These are phyloP conservation scores for Cladophialophora psammophila DNA, from an alignment of 2,329 filamentous ascomycete species.

Conservation along the genomic window DNA sequence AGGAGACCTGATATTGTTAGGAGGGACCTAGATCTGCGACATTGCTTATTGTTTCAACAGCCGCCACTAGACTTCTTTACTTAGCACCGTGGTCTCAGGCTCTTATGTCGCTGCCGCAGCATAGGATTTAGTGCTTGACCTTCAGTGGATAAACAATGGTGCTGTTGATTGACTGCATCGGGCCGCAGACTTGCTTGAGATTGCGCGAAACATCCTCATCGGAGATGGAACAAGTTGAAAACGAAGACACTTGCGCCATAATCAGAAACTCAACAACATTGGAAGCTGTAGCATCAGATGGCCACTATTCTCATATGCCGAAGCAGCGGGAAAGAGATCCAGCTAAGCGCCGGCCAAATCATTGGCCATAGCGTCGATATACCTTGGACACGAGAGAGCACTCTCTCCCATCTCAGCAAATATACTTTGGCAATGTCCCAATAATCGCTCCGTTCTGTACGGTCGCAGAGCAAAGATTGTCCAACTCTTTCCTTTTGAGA, in stretches of 20 bases:
- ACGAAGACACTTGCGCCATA: neutral
- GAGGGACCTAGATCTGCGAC: neutral
- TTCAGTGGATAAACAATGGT: neutral
- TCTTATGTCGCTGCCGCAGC: neutral
- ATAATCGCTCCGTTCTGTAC: neutral
- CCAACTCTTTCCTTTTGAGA: neutral
- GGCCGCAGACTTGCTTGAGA: neutral
- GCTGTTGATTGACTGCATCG: neutral
- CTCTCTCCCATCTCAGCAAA: neutral
- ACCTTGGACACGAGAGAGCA: neutral
- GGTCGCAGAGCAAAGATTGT: neutral
- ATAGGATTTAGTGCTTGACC: neutral
- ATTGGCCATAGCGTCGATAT: constrained; percentile 1
- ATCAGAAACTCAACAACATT: neutral
- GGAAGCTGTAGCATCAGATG: neutral
- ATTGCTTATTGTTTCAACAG: neutral
- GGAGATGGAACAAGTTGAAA: neutral
- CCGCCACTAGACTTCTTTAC: neutral
- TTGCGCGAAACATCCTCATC: neutral
- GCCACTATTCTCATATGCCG: neutral
- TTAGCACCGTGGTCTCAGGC: neutral
- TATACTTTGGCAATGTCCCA: neutral
- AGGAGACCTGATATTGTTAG: neutral
- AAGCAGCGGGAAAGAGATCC: neutral
- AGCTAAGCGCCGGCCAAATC: constrained; percentile 14